Conservation (phyloP, 331 rosid genomes). For the Prunus yedoensis region DNA sequence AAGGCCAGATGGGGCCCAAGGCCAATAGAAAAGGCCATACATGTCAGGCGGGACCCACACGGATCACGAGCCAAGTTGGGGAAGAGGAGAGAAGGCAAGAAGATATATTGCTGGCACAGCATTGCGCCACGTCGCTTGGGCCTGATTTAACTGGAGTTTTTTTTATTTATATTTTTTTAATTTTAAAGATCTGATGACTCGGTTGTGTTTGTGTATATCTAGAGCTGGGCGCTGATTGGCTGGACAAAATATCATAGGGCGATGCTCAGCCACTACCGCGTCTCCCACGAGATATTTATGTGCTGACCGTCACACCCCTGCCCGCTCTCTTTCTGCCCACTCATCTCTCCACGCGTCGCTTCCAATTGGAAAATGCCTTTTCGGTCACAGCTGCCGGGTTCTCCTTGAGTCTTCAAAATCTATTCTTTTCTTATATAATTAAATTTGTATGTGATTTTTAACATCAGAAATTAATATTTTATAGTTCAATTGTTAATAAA, state of each 20-base stretch:
- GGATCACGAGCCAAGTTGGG: conserved; percentile 7
- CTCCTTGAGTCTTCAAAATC: too few species aligned
- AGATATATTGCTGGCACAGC: conserved; percentile 27
- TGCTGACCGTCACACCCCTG: too few species aligned
- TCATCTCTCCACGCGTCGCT: too few species aligned
- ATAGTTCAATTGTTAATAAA: too few species aligned
- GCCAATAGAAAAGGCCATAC: not conserved
- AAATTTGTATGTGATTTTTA: too few species aligned
- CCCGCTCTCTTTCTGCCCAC: conserved; percentile 1
- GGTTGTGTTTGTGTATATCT: conserved; percentile 31
- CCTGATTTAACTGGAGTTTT: conserved; percentile 19
- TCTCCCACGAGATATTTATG: conserved; percentile 22
- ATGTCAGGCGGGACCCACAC: conserved; percentile 1
- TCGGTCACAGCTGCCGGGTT: conserved; percentile 6
- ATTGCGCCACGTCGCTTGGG: conserved; percentile 15
- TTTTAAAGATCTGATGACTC: too few species aligned
- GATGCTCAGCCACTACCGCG: too few species aligned
- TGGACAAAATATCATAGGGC: conserved; percentile 35
- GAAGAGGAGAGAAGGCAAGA: not conserved
- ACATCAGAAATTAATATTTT: too few species aligned
- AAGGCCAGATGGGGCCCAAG: not conserved
- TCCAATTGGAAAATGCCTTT: not conserved
- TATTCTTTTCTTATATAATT: too few species aligned
- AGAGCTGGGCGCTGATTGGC: conserved; percentile 43
- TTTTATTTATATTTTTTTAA: too few species aligned